Evolutionary conservation across 176 grass and related monocot species (phyloP).

Genomic region (Cenchrus americanus): DNA sequence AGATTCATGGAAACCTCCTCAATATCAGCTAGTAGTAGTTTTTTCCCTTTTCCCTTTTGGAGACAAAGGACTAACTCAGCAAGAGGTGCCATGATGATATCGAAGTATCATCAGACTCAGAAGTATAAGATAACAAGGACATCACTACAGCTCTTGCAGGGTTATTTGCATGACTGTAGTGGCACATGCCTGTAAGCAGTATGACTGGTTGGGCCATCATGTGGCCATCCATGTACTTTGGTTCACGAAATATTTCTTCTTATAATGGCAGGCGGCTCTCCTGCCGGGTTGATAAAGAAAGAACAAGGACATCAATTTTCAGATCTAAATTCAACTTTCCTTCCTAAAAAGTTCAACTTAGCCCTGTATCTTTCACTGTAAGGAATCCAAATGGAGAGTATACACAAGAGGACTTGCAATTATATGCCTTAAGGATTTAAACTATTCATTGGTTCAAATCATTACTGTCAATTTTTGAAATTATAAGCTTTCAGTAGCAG

Average conservation of each 20-base stretch:
- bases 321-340: background rate
- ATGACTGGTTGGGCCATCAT: too few relatives aligned
- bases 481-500: background rate
- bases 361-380: background rate
- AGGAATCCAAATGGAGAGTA: background rate
- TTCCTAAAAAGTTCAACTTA: background rate
- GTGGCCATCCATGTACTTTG: too few relatives aligned
- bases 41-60: background rate
- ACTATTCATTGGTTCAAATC: background rate
- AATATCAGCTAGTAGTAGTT: background rate
- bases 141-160: background rate
- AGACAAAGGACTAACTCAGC: background rate
- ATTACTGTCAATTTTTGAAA: too few relatives aligned
- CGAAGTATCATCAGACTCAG: background rate
- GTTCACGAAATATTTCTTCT: too few relatives aligned
- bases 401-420: background rate
- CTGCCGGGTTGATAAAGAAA: background rate
- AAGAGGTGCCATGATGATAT: background rate
- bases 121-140: background rate
- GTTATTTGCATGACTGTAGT: background rate
- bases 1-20: background rate
- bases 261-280: background rate
- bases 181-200: too few relatives aligned
- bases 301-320: background rate
- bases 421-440: background rate